A percentile compares a stretch with the other conserved stretches of the same genome.
Evolutionary conservation across 179 eudicot genomes (phyloP).

Genomic region (Beta lomatogona): DNA sequence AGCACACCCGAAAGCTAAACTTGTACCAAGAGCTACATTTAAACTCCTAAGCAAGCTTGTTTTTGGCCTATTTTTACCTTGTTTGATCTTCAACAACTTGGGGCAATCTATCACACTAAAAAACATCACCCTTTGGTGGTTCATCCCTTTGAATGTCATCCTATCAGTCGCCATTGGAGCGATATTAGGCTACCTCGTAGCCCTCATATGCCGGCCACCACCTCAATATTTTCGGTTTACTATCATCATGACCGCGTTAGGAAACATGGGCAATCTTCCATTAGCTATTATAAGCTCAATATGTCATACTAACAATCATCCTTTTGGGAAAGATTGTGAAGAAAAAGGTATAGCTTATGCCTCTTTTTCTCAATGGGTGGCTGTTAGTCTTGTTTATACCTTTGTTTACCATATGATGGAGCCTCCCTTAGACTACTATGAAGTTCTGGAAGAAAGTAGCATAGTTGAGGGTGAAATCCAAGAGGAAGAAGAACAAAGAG

Average conservation of each 20-base stretch:
- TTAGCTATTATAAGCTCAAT: conserved; percentile 47
- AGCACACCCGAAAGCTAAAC: conserved; percentile 40
- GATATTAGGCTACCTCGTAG: conserved; percentile 44
- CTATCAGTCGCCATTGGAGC: conserved; percentile 40
- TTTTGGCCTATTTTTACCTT: conserved; percentile 53
- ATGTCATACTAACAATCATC: conserved; percentile 42
- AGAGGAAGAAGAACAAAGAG: conserved; percentile 7
- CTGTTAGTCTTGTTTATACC: conserved; percentile 50
- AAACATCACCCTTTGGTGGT: conserved; percentile 55
- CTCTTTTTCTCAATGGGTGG: conserved; percentile 53
- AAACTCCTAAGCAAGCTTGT: conserved; percentile 55
- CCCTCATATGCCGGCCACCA: conserved; percentile 46
- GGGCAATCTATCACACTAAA: conserved; percentile 46
- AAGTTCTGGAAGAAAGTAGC: conserved; percentile 31
- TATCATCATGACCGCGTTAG: conserved; percentile 52
- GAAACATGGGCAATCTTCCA: conserved; percentile 56
- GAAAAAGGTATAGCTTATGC: conserved; percentile 51
- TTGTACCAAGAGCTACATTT: conserved; percentile 50
- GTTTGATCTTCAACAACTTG: conserved; percentile 49
- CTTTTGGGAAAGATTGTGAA: conserved; percentile 45
- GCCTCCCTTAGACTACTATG: conserved; percentile 50
- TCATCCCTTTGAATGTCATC: conserved; percentile 46
- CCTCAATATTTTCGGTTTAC: conserved; percentile 47
- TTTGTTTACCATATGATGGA: conserved; percentile 65
- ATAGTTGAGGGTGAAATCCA: conserved; percentile 24